Conservation (phyloP, 345 rosid species). For the Cardamine occulta region DNA sequence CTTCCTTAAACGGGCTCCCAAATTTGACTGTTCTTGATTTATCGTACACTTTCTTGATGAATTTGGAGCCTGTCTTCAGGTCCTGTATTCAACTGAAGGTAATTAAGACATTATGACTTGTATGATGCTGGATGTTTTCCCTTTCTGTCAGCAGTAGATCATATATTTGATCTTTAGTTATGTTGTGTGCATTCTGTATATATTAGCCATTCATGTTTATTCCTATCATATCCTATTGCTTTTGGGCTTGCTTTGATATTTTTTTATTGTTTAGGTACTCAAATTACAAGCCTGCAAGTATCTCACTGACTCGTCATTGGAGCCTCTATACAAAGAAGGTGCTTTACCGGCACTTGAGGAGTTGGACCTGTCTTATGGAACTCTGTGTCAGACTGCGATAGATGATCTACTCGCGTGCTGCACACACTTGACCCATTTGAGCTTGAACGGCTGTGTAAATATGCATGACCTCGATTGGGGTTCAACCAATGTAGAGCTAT, state of each 20-base stretch:
- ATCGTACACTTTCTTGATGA: conserved; percentile 86
- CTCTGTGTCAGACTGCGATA: conserved; percentile 88
- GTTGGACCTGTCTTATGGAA: conserved; percentile 92
- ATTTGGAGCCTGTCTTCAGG: conserved; percentile 78
- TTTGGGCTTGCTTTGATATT: conserved; percentile 17
- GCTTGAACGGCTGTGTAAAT: conserved; percentile 91
- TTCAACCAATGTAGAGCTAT: conserved; percentile 50
- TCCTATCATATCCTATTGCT: background rate
- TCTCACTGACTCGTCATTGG: conserved; percentile 82
- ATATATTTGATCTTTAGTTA: conserved; percentile 5
- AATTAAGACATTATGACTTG: conserved; percentile 30
- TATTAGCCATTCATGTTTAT: conserved; percentile 10
- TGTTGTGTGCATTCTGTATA: conserved; percentile 2
- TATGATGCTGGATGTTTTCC: conserved; percentile 7
- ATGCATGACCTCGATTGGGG: conserved; percentile 98
- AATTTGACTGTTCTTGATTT: conserved; percentile 76
- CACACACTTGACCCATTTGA: conserved; percentile 88
- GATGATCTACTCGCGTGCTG: conserved; percentile 95
- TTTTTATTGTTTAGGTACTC: conserved; percentile 59
- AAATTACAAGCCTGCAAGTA: conserved; percentile 98
- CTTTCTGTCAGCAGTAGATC: conserved; percentile 9
- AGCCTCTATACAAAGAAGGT: conserved; percentile 86
- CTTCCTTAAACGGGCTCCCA: conserved; percentile 65
- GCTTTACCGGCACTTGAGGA: conserved; percentile 82
- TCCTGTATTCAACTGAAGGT: conserved; percentile 91